These are phyloP conservation scores for Dictyophora rubrovolvata DNA, from an alignment of 768 basidiomycete species.

Conservation along the genomic window DNA sequence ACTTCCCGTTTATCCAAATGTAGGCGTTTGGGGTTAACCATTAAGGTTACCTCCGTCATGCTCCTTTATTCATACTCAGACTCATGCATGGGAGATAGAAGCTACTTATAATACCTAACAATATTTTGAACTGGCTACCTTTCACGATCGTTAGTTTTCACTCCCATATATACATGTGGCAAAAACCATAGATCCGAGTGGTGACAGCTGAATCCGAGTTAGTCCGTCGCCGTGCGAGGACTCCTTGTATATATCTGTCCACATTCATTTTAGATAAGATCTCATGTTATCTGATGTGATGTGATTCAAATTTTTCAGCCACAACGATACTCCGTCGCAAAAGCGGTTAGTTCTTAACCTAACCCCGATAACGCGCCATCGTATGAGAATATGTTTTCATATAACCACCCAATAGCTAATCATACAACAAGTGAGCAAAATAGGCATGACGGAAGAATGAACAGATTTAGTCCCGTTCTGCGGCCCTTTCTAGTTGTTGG, in stretches of 20 bases:
- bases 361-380: background rate
- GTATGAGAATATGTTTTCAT: too few species aligned
- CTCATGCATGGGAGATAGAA: background rate
- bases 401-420: background rate
- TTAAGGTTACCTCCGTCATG: background rate
- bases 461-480: conserved; percentile 26
- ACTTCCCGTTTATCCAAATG: background rate
- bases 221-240: background rate
- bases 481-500: conserved; percentile 41
- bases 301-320: background rate
- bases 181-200: background rate
- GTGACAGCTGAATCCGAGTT: background rate
- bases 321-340: background rate
- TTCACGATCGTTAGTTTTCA: background rate
- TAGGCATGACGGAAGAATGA: background rate
- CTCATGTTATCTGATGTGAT: background rate
- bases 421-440: background rate
- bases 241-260: background rate
- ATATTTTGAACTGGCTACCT: too few species aligned
- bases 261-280: background rate
- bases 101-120: background rate
- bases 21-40: background rate
- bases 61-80: too few species aligned
- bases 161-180: background rate
- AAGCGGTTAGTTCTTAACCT: background rate